A percentile compares a stretch with the other conserved stretches of the same genome.
Evolutionary conservation across 2,329 filamentous ascomycete species (phyloP).

Genomic region (Colletotrichum zoysiae): DNA sequence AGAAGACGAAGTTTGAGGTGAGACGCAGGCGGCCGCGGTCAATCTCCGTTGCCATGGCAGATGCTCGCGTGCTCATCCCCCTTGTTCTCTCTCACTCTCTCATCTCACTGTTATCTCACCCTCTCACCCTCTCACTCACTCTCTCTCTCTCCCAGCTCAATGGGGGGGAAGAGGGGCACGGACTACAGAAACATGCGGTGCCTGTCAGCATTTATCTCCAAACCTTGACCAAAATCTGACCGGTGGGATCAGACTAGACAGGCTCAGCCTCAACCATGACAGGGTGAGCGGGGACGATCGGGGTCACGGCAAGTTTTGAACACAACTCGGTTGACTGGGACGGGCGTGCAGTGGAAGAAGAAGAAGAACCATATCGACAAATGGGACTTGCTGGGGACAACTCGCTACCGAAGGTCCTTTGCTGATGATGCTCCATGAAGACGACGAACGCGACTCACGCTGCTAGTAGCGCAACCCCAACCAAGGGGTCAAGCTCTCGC

Average conservation of each 20-base stretch:
- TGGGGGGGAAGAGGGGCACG: slow-evolving; percentile 1
- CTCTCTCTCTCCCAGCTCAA: not conserved
- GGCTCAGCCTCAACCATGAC: not conserved
- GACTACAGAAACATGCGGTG: not conserved
- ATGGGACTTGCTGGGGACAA: slow-evolving; percentile 43
- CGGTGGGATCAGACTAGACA: not conserved
- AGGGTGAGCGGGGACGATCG: not conserved
- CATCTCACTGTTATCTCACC: not conserved
- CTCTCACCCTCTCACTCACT: not conserved
- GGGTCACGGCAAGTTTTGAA: too few species aligned
- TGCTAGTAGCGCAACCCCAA: not conserved
- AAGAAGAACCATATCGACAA: slow-evolving; percentile 23
- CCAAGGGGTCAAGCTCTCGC: not conserved
- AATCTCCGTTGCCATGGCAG: slow-evolving; percentile 21
- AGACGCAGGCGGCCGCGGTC: not conserved
- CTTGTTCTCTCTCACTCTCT: not conserved
- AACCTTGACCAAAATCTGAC: not conserved
- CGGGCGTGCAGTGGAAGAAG: too few species aligned
- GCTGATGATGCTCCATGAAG: too few species aligned
- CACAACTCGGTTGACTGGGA: too few species aligned
- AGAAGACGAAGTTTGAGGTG: slow-evolving; percentile 9
- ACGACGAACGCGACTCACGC: not conserved
- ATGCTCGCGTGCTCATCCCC: slow-evolving; percentile 22
- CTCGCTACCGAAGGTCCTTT: slow-evolving; percentile 47
- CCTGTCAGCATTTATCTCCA: slow-evolving; percentile 15